Evolutionary conservation across 73 alveolate species (phyloP).

Genomic region (Symbiodinium pilosum): DNA sequence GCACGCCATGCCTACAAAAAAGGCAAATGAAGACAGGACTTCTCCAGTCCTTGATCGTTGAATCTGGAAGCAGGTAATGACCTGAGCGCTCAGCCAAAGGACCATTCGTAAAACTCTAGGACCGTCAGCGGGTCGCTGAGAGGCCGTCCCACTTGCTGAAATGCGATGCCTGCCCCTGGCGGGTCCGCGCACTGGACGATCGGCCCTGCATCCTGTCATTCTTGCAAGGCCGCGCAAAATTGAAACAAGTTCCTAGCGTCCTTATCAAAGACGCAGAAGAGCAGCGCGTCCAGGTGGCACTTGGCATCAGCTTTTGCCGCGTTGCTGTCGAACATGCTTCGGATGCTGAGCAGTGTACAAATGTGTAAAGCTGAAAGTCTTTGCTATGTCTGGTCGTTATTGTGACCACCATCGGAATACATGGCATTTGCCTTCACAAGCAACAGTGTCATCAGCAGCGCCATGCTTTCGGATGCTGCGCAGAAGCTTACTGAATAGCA

Average conservation of each 20-base stretch:
- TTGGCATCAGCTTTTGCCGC: neutral
- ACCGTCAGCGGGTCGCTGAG: too few relatives aligned
- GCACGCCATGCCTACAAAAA: neutral
- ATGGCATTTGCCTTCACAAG: too few relatives aligned
- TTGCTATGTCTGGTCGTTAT: too few relatives aligned
- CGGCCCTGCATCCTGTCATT: conserved; percentile 59
- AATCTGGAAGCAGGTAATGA: conserved; percentile 70
- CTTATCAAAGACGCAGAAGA: conserved; percentile 70
- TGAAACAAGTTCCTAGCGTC: neutral
- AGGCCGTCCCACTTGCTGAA: conserved; percentile 39
- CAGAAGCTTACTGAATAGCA: too few relatives aligned
- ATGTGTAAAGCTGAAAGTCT: too few relatives aligned
- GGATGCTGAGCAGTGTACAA: too few relatives aligned
- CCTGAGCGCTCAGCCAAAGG: neutral
- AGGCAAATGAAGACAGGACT: too few relatives aligned
- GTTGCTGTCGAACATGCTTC: neutral
- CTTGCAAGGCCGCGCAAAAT: neutral
- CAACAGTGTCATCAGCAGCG: too few relatives aligned
- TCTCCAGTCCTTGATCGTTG: conserved; percentile 27
- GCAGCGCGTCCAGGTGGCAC: conserved; percentile 66
- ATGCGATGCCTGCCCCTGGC: conserved; percentile 17
- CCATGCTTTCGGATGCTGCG: too few relatives aligned
- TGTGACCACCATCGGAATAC: too few relatives aligned
- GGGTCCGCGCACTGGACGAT: conserved; percentile 81
- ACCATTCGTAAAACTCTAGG: too few relatives aligned